Evolutionary conservation across 345 rosid genomes (phyloP), one percentile per base, ranked within the genome.

Genomic region (Salix viminalis): DNA sequence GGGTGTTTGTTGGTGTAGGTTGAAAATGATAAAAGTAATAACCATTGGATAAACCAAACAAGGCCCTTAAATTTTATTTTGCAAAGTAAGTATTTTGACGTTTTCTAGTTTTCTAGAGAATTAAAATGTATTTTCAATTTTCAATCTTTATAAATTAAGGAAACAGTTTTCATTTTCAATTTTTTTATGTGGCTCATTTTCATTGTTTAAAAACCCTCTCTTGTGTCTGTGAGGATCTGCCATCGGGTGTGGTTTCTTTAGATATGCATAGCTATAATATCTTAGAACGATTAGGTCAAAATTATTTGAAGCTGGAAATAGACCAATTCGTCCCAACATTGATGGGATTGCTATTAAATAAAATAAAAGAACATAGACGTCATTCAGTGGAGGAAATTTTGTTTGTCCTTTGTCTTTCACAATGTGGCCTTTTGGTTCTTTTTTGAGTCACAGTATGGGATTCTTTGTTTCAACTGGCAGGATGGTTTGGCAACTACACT

Each of bases 401-500:
- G 58, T n/a, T 16, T 50, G 21, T 4, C n/a, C 6, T 50, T 1
- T 54, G 26, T 54, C 61, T 54, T 54, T 9, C 61, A 54, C 61
- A 54, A 54, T 52, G 19, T 21, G 12, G 26, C 13, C 24, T 42
- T 11, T 42, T 42, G 48, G 12, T 42, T 18, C 26, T 18, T 77
- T 36, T 56, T 46, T 18, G 14, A 7, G 39, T 71, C 48, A 32
- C 21, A 16, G 30, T 26, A 39, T 18, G 21, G 39, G 8, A n/a
- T 18, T 42, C 32, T 75, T 73, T 39, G 56, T 76, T 60, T 52
- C 54, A 4, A 12, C 64, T 85, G 83, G 79, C 87, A 93, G 97
- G 98, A 91, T 69, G 99, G 89, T 66, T 86, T 95, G 87, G 85
- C 94, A 1, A 84, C 65, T 8, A 89, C 94, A 10, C 93, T 95